Percentiles rank a stretch among this genome's conserved stretches.
Conservation (phyloP, 1,284 basidiomycete genomes). For the Cutaneotrichosporon sp. region DNA sequence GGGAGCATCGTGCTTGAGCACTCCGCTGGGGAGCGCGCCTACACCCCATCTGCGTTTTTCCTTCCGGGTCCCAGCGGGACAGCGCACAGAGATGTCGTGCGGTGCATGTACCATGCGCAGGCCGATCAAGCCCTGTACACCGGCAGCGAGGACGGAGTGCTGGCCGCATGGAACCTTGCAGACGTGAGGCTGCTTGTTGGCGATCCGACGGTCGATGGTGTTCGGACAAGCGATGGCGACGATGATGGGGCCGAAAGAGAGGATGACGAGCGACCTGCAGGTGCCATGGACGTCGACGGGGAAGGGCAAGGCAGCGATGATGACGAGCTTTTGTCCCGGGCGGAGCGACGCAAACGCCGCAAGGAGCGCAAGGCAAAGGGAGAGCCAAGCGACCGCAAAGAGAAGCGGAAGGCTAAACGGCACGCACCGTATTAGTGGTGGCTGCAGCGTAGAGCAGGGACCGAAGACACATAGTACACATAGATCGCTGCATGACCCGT, state of each 20-base stretch:
- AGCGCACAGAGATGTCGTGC: constrained; percentile 48
- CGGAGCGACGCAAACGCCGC: neutral
- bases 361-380: neutral
- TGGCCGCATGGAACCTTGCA: constrained; percentile 46
- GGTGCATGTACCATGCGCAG: constrained; percentile 43
- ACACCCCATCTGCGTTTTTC: constrained; percentile 40
- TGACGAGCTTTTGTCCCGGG: constrained; percentile 7
- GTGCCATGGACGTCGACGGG: constrained; percentile 29
- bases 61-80: constrained; percentile 28
- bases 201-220: constrained; percentile 38
- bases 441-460: too few relatives aligned
- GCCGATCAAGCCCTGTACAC: constrained; percentile 45
- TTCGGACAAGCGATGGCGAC: constrained; percentile 29
- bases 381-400: neutral
- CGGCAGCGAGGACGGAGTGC: constrained; percentile 47
- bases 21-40: constrained; percentile 12
- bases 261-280: constrained; percentile 29
- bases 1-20: constrained; percentile 47
- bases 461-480: too few relatives aligned
- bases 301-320: constrained; percentile 9
- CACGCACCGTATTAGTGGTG: constrained; percentile 15
- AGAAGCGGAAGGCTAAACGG: constrained; percentile 12
- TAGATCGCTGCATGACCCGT: too few relatives aligned
- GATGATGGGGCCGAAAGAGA: constrained; percentile 29
- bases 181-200: constrained; percentile 31